Percentiles rank a stretch among this genome's conserved stretches.
phyloP scores from a whole-genome alignment of 139 green algal species.

The Chlorella sp. region DNA sequence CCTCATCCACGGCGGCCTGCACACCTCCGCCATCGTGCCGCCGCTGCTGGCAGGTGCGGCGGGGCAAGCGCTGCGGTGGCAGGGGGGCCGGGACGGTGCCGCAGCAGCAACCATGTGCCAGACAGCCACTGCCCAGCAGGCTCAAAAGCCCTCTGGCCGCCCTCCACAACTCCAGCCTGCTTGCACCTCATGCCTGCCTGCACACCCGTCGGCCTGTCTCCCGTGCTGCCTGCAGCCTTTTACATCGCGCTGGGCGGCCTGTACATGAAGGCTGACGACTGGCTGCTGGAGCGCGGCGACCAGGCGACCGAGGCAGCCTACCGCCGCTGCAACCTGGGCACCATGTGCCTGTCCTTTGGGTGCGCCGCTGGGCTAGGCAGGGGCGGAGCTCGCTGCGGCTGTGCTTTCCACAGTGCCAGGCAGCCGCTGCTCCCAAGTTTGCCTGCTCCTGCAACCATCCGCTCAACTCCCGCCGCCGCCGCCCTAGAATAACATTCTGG shows the following conservation, averaged over 20 bases:
- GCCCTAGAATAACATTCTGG: background rate
- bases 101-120: background rate
- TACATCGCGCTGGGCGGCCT: slow-evolving; percentile 51
- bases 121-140: too few relatives aligned
- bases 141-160: too few relatives aligned
- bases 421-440: background rate
- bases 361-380: background rate
- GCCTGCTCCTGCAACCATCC: background rate
- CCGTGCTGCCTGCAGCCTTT: slow-evolving; percentile 23
- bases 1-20: slow-evolving; percentile 47
- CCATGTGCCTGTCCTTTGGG: slow-evolving; percentile 32
- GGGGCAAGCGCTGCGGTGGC: background rate
- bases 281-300: slow-evolving; percentile 1
- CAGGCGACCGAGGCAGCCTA: background rate
- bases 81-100: background rate
- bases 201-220: too few relatives aligned
- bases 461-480: background rate
- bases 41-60: slow-evolving; percentile 46
- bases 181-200: too few relatives aligned
- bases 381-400: background rate
- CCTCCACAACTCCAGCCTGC: too few relatives aligned
- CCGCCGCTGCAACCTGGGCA: slow-evolving; percentile 29
- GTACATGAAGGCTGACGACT: background rate
- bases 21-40: slow-evolving; percentile 55
- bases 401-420: background rate